Base-by-base conservation (phyloP, 1,284 basidiomycete genomes). In the Xerocomus nothofagi region DNA sequence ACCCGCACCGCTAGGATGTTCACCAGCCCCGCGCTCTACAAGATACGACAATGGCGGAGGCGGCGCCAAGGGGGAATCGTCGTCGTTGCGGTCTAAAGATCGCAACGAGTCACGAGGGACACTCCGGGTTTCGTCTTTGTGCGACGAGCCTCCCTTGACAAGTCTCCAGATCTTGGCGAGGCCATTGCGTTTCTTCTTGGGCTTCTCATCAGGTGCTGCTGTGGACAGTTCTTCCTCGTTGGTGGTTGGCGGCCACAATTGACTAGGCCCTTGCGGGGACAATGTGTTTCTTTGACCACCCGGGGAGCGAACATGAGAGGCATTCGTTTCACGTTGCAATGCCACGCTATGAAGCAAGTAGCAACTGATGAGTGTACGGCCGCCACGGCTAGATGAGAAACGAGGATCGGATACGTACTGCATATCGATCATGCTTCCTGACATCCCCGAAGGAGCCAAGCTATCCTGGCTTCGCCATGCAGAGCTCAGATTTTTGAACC, bases 371-470 rank as follows among this genome's bases (percentile, higher is more conserved):
- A 57, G 44, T 14, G n/a, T 26, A 45, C 52, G 1, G 9, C 31
- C 40, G 34, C 30, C 10, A 34, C 3, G 48, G 41, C 54, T 23
- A 17, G 9, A 3, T 21, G 26, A 47, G 37, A 39, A 34, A 29
- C 15, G 36, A 39, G 51, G 53, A 46, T 30, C 29, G 42, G 39
- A 46, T 20, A 86, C 91, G 63, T 72, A 93, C 91, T 94, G 92
- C 92, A 94, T 93, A 66, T 94, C 89, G 64, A 93, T 76, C 90
- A 94, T 92, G 63, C 92, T 90, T 48, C 85, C 85, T 4, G 84
- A 84, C 64, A 86, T 81, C 6, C 90, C 91, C 26, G 88, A 88
- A 15, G 79, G 76, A 2, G 87, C 85, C 39, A 91, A 70, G 62
- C 88, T 91, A 50, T 89, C 87, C 58, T 84, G 82, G 65, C 88